A percentile compares a stretch with the other conserved stretches of the same genome.
These are phyloP conservation scores for Gynostemma pentaphyllum DNA, from an alignment of 306 rosid genomes.

Conservation along the genomic window DNA sequence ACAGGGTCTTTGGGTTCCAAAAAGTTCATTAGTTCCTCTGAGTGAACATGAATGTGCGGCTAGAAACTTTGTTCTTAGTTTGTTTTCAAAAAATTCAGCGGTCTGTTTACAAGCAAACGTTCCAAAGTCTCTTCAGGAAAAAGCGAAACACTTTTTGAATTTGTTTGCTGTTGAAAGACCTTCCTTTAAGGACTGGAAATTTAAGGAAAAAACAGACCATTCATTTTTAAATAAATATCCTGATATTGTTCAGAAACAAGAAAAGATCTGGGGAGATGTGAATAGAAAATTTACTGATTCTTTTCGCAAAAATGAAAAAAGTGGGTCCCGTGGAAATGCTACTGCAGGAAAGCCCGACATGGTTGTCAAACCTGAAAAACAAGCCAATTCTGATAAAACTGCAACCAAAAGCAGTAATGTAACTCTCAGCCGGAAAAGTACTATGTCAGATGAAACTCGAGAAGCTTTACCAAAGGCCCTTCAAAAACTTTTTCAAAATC, in stretches of 20 bases:
- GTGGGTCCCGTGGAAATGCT: conserved; percentile 21
- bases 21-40: conserved; percentile 28
- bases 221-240: conserved; percentile 50
- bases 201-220: conserved; percentile 28
- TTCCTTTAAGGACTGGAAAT: conserved; percentile 32
- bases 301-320: conserved; percentile 20
- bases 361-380: conserved; percentile 18
- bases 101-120: conserved; percentile 31
- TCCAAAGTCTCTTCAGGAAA: conserved; percentile 16
- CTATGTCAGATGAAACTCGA: conserved; percentile 72
- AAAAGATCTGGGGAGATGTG: conserved; percentile 22
- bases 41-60: conserved; percentile 24
- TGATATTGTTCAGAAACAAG: conserved; percentile 41
- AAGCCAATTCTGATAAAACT: conserved; percentile 28
- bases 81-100: conserved; percentile 41
- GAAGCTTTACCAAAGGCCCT: conserved; percentile 65
- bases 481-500: conserved; percentile 42
- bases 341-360: conserved; percentile 23
- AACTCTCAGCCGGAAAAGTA: conserved; percentile 26
- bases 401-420: conserved; percentile 22
- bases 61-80: conserved; percentile 37
- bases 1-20: conserved; percentile 78
- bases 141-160: conserved; percentile 27
- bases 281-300: conserved; percentile 13
- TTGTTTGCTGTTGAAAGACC: conserved; percentile 39